A percentile compares a stretch with the other conserved stretches of the same genome.
phyloP scores from a whole-genome alignment of 352 stramenopile species.

The Globisporangium splendens region DNA sequence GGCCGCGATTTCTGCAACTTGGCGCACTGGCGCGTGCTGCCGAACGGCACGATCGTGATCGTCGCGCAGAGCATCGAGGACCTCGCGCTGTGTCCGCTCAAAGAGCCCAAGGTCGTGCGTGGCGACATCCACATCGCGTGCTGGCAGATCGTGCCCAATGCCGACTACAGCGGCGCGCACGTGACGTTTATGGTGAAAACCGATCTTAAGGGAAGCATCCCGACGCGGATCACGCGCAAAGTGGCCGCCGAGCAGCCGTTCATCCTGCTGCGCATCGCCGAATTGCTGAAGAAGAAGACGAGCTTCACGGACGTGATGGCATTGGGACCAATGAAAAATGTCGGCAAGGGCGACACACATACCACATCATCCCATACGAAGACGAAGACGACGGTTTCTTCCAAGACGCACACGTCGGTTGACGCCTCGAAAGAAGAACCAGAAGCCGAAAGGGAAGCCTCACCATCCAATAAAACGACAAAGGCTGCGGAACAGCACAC shows the following conservation, averaged over 20 bases:
- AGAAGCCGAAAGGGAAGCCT: background rate
- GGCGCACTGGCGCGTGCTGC: conserved; percentile 62
- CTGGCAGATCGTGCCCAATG: conserved; percentile 66
- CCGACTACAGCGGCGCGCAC: conserved; percentile 43
- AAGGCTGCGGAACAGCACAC: background rate
- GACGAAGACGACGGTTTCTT: background rate
- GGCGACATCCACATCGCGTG: conserved; percentile 60
- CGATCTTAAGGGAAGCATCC: conserved; percentile 70
- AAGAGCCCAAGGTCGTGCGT: conserved; percentile 68
- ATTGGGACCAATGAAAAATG: conserved; percentile 47
- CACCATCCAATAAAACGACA: background rate
- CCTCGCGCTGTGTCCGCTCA: conserved; percentile 42
- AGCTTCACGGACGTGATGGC: conserved; percentile 27
- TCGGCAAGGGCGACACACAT: background rate
- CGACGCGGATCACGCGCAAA: conserved; percentile 56
- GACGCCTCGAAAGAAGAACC: background rate
- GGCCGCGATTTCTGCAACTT: conserved; percentile 73
- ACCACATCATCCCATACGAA: background rate
- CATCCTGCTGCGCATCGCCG: conserved; percentile 48
- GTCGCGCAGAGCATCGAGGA: conserved; percentile 68
- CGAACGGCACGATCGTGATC: conserved; percentile 64
- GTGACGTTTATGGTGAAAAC: conserved; percentile 73
- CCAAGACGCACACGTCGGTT: too few relatives aligned
- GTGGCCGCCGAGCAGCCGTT: conserved; percentile 64
- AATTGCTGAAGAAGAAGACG: conserved; percentile 52